These are phyloP conservation scores for Nakazawaea holstii DNA, from an alignment of 805 yeast species.

Conservation along the genomic window DNA sequence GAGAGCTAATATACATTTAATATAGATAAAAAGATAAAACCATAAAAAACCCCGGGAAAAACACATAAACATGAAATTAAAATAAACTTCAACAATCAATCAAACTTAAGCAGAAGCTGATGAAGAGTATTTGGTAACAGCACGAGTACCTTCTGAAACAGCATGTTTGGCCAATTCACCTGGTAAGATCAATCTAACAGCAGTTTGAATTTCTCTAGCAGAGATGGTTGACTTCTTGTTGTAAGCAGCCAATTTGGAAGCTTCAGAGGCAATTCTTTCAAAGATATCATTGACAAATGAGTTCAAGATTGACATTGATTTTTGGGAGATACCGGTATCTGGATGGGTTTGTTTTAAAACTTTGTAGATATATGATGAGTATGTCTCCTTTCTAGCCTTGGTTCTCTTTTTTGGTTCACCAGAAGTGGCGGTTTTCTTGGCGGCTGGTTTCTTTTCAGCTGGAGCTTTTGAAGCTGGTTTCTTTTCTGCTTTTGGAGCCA, in stretches of 20 bases:
- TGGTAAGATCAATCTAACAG: slow-evolving; percentile 95
- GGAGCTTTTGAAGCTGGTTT: slow-evolving; percentile 93
- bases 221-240: slow-evolving; percentile 97
- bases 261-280: slow-evolving; percentile 97
- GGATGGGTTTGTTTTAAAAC: slow-evolving; percentile 99
- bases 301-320: slow-evolving; percentile 98
- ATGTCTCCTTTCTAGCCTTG: slow-evolving; percentile 96
- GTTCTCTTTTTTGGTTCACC: slow-evolving; percentile 85
- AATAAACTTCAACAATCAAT: no score
- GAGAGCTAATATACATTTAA: no score
- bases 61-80: no score
- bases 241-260: slow-evolving; percentile 97
- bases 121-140: slow-evolving; percentile 94
- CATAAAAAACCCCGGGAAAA: no score
- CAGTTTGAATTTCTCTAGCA: slow-evolving; percentile 98
- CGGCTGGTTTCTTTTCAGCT: slow-evolving; percentile 93
- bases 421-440: slow-evolving; percentile 83
- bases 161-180: slow-evolving; percentile 99
- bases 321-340: slow-evolving; percentile 98
- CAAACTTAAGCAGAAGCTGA: slow-evolving; percentile 33
- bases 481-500: slow-evolving; percentile 64
- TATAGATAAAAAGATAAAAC: no score
- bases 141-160: slow-evolving; percentile 97
- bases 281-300: slow-evolving; percentile 96
- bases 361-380: slow-evolving; percentile 97